phyloP scores from a whole-genome alignment of 1,139 yeast species.

The Zygosaccharomyces sapae region DNA sequence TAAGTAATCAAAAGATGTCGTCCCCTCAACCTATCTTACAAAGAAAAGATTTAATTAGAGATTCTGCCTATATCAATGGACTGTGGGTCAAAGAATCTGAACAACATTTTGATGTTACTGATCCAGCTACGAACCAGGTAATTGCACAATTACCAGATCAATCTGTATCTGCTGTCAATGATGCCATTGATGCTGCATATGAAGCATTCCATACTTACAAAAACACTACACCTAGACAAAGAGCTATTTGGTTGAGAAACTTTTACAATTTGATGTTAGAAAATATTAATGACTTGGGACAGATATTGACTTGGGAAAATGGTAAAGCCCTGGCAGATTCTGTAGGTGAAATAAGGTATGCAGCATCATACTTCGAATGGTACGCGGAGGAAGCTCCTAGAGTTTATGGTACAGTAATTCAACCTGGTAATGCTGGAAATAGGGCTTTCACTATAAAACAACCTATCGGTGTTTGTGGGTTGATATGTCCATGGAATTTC shows the following conservation, averaged over 20 bases:
- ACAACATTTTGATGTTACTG: slow-evolving; percentile 59
- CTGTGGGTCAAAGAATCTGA: slow-evolving; percentile 57
- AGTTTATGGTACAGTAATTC: slow-evolving; percentile 66
- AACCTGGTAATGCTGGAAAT: slow-evolving; percentile 53
- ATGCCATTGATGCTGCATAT: slow-evolving; percentile 59
- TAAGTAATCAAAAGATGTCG: slow-evolving; percentile 6
- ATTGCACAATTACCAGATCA: slow-evolving; percentile 57
- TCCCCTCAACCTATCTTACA: slow-evolving; percentile 37
- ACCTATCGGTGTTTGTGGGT: slow-evolving; percentile 88
- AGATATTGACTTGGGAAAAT: slow-evolving; percentile 70
- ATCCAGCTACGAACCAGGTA: slow-evolving; percentile 66
- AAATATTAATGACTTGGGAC: slow-evolving; percentile 71
- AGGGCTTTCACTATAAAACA: slow-evolving; percentile 66
- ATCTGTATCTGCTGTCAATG: slow-evolving; percentile 46
- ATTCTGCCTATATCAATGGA: slow-evolving; percentile 65
- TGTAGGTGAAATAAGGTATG: slow-evolving; percentile 68
- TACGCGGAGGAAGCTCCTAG: slow-evolving; percentile 83
- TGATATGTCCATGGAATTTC: slow-evolving; percentile 94
- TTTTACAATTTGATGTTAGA: slow-evolving; percentile 60
- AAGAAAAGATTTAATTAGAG: slow-evolving; percentile 55
- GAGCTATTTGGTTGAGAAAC: slow-evolving; percentile 61
- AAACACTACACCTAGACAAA: slow-evolving; percentile 58
- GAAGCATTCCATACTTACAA: slow-evolving; percentile 57
- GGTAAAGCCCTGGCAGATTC: slow-evolving; percentile 81
- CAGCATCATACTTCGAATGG: slow-evolving; percentile 83